phyloP scores from a whole-genome alignment of 768 basidiomycete species.

The Lepiota brunneoincarnata region DNA sequence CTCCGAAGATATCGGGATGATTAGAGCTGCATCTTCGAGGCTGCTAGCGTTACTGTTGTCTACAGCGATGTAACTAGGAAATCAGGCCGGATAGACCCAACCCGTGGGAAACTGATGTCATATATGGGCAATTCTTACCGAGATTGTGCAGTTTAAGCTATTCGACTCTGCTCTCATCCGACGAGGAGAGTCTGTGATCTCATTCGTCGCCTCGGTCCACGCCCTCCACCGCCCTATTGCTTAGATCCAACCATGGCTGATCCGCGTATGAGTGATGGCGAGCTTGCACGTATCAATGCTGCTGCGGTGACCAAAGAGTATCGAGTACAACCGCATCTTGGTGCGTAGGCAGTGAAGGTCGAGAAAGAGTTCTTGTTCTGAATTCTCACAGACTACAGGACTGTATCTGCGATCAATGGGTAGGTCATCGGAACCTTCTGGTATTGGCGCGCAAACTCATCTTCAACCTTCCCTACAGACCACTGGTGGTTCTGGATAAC shows the following conservation, averaged over 20 bases:
- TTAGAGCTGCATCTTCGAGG: conserved; percentile 38
- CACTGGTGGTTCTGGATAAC: conserved; percentile 95
- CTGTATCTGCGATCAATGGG: conserved; percentile 99
- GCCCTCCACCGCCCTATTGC: no score
- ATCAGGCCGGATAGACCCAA: background rate
- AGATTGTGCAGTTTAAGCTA: conserved; percentile 3
- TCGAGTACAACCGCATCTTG: conserved; percentile 85
- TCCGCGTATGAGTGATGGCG: conserved; percentile 67
- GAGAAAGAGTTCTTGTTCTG: conserved; percentile 9
- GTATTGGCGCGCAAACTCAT: conserved; percentile 6
- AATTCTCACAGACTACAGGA: conserved; percentile 76
- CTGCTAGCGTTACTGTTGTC: conserved; percentile 25
- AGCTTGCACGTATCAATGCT: conserved; percentile 79
- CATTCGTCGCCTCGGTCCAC: background rate
- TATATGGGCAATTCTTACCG: background rate
- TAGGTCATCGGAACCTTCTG: conserved; percentile 32
- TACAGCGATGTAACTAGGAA: no score
- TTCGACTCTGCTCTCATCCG: background rate
- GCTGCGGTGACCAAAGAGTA: conserved; percentile 89
- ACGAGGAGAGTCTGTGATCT: background rate
- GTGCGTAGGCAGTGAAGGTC: conserved; percentile 40
- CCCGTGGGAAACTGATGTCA: conserved; percentile 12
- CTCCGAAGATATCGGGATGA: conserved; percentile 33
- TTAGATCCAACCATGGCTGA: conserved; percentile 35
- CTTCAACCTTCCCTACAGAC: conserved; percentile 44